Evolutionary conservation across 2,329 filamentous ascomycete genomes (phyloP).

Genomic region (Epichloe gansuensis): DNA sequence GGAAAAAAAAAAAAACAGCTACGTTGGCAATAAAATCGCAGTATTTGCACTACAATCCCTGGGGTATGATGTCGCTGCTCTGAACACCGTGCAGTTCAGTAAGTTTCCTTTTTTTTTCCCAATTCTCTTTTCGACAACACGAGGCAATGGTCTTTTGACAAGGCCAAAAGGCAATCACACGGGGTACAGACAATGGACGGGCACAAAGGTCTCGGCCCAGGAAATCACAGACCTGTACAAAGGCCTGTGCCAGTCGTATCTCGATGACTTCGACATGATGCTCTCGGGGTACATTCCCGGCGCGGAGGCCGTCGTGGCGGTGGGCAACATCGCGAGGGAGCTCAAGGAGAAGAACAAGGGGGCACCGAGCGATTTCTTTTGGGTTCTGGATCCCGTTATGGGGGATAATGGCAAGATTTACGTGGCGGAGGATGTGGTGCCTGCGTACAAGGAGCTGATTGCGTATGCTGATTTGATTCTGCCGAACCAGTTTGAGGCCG

Average conservation of each 20-base stretch:
- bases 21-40: slow-evolving; percentile 96
- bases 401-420: slow-evolving; percentile 89
- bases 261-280: slow-evolving; percentile 87
- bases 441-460: slow-evolving; percentile 72
- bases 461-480: slow-evolving; percentile 79
- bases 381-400: slow-evolving; percentile 97
- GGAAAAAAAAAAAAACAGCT: slow-evolving; percentile 38
- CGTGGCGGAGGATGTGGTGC: slow-evolving; percentile 81
- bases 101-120: slow-evolving; percentile 21
- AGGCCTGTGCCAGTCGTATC: slow-evolving; percentile 68
- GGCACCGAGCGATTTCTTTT: slow-evolving; percentile 73
- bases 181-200: slow-evolving; percentile 79
- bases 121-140: slow-evolving; percentile 5
- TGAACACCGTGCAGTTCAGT: slow-evolving; percentile 99
- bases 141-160: neutral
- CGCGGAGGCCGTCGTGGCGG: slow-evolving; percentile 68
- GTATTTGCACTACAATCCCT: slow-evolving; percentile 88
- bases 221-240: slow-evolving; percentile 78
- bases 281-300: slow-evolving; percentile 90
- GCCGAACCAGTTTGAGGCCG: slow-evolving; percentile 94
- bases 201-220: slow-evolving; percentile 65
- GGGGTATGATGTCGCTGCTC: slow-evolving; percentile 82
- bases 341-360: slow-evolving; percentile 52
- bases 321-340: slow-evolving; percentile 73
- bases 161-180: slow-evolving; percentile 70